Conservation (phyloP, 768 basidiomycete genomes). For the Boletus speciosus region DNA sequence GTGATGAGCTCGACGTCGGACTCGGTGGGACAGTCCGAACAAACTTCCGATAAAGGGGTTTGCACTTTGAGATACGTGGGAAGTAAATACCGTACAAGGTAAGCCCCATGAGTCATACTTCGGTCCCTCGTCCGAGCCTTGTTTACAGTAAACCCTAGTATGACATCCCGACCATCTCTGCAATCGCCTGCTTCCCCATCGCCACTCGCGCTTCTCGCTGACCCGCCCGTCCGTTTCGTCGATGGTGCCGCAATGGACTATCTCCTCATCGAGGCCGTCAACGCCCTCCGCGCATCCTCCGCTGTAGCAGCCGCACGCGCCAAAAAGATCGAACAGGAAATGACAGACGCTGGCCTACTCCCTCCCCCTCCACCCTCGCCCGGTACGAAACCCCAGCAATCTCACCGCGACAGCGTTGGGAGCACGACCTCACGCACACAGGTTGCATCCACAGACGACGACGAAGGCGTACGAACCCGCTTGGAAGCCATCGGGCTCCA, state of each 20-base stretch:
- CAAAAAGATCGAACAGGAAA: conserved; percentile 71
- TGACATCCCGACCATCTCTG: too few relatives aligned
- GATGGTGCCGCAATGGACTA: conserved; percentile 79
- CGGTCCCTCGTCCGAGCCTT: too few relatives aligned
- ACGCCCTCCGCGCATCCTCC: conserved; percentile 70
- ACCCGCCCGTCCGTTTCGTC: conserved; percentile 58
- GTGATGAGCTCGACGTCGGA: background rate
- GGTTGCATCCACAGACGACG: conserved; percentile 36
- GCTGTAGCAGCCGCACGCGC: conserved; percentile 64
- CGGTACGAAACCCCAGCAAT: conserved; percentile 33
- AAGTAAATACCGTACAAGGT: too few relatives aligned
- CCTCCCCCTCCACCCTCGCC: conserved; percentile 46
- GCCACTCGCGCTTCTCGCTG: conserved; percentile 51
- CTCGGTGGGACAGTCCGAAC: background rate
- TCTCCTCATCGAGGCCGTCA: conserved; percentile 78
- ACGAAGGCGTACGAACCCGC: conserved; percentile 63
- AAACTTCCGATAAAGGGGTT: too few relatives aligned
- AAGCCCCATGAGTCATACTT: too few relatives aligned
- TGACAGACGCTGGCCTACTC: conserved; percentile 75
- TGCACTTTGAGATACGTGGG: too few relatives aligned
- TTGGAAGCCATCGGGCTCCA: conserved; percentile 83
- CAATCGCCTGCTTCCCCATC: conserved; percentile 11
- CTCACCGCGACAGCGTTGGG: conserved; percentile 35
- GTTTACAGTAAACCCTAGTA: too few relatives aligned
- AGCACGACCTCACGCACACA: conserved; percentile 24